These are phyloP conservation scores for Boletus rubescentipes DNA, from an alignment of 768 basidiomycete genomes.

Conservation along the genomic window DNA sequence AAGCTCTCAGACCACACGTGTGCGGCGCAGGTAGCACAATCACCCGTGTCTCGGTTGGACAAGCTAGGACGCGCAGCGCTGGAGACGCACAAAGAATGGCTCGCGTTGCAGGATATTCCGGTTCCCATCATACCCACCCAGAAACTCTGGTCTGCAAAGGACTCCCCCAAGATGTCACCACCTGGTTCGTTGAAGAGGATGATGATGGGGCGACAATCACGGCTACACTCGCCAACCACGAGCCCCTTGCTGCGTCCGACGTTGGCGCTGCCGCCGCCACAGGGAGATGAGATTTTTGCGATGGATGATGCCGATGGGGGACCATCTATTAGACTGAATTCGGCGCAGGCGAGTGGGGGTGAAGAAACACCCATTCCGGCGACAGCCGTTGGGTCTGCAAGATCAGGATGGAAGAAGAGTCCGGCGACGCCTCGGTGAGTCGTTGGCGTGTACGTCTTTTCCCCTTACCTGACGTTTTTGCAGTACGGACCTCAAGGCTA, in stretches of 20 bases:
- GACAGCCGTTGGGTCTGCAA: conserved; percentile 7
- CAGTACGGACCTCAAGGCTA: conserved; percentile 79
- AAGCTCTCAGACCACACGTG: conserved; percentile 62
- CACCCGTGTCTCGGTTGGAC: conserved; percentile 62
- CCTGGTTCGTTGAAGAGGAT: conserved; percentile 19
- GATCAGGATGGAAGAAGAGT: conserved; percentile 48
- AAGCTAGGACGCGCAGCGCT: conserved; percentile 53
- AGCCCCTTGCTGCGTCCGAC: conserved; percentile 29
- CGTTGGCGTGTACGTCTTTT: conserved; percentile 6
- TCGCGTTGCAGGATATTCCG: conserved; percentile 68
- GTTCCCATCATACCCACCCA: conserved; percentile 43
- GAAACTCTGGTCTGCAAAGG: conserved; percentile 23
- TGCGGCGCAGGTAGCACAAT: conserved; percentile 59
- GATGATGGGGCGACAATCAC: neutral
- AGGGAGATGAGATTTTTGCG: conserved; percentile 69
- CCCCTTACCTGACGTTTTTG: conserved; percentile 11
- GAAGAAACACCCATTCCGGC: neutral
- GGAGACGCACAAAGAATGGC: conserved; percentile 67
- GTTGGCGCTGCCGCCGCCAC: neutral
- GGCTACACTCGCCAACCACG: conserved; percentile 3
- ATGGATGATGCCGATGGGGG: conserved; percentile 76
- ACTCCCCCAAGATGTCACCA: conserved; percentile 34
- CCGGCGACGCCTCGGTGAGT: conserved; percentile 51
- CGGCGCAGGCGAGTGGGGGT: conserved; percentile 5
- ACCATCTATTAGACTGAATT: conserved; percentile 24